These are phyloP conservation scores for Teunomyces barrocoloradensis DNA, from an alignment of 805 yeast species.

Conservation along the genomic window DNA sequence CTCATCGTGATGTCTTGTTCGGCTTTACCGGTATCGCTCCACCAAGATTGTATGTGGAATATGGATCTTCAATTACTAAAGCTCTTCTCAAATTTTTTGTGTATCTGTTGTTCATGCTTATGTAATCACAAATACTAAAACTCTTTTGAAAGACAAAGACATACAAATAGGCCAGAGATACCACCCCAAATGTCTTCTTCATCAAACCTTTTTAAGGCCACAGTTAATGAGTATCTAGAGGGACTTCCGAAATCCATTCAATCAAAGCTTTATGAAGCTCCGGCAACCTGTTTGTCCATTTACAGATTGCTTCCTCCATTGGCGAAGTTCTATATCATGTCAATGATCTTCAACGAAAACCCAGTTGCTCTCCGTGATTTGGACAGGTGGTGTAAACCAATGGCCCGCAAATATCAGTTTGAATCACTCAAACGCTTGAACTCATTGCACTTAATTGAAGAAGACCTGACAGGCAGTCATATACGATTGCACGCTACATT, in stretches of 20 bases:
- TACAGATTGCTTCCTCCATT: slow-evolving; percentile 83
- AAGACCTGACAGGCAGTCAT: slow-evolving; percentile 46
- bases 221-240: slow-evolving; percentile 86
- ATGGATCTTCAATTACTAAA: not conserved
- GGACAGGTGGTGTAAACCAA: slow-evolving; percentile 71
- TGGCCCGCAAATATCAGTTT: slow-evolving; percentile 55
- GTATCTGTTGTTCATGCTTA: not conserved
- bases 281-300: slow-evolving; percentile 94
- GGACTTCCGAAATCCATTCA: slow-evolving; percentile 87
- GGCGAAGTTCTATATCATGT: slow-evolving; percentile 85
- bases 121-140: not conserved
- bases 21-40: not conserved
- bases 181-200: slow-evolving; percentile 13
- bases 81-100: slow-evolving; percentile 5
- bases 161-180: no score
- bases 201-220: slow-evolving; percentile 51
- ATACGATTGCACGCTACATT: slow-evolving; percentile 70
- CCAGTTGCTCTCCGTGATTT: slow-evolving; percentile 66
- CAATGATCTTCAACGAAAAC: slow-evolving; percentile 77
- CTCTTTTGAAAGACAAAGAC: not conserved
- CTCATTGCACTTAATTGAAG: slow-evolving; percentile 71
- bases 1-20: not conserved
- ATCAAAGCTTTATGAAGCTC: slow-evolving; percentile 69
- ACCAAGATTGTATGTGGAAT: not conserved
- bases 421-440: slow-evolving; percentile 80